Evolutionary conservation across 2,329 filamentous ascomycete genomes (phyloP), one percentile per base, ranked within the genome.

Genomic region (Arthroderma sp.): DNA sequence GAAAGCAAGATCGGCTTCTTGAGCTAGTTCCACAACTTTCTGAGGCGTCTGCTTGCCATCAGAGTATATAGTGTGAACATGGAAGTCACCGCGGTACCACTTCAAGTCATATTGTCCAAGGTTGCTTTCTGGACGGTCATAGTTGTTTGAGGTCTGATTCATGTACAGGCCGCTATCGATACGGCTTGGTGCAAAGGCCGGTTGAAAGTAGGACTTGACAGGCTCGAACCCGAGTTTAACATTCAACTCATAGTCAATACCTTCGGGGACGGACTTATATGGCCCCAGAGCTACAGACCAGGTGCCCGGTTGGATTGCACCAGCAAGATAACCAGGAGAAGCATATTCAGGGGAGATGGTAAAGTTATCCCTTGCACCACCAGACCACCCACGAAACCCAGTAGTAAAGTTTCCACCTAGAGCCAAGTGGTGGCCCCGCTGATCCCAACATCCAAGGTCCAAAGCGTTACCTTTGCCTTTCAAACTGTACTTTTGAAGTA

Each of bases 51-150:
- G 60, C 41, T 57, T 58, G 8, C 63, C 63, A 44, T 65, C 63
- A 1, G 63, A 64, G 54, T 65, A 63, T 52, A 64, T 56, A n/a
- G 59, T 61, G 58, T 65, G 63, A 62, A 64, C 63, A 54, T 64
- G 63, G 39, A 65, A 64, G 54, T 65, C 63, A 5, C 63, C 63
- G 1, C 63, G 59, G 9, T 61, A 61, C 63, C 63, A 64, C 9
- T 17, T 37, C 1, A 35, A 31, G 6, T 15, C n/a, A 38, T n/a
- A 21, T 2, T 51, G 23, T n/a, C 43, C 55, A 8, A n/a, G 7
- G 7, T 37, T 8, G 9, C 7, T 43, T 52, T 15, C n/a, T 9
- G 25, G 13, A 38, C 31, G 35, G 41, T 53, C 17, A 33, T 33
- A 19, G 25, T 31, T 31, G 21, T 15, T 28, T 1, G 2, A 23